Evolutionary conservation across 345 rosid genomes (phyloP), one percentile per base, ranked within the genome.

Genomic region (Ailanthus altissimus): DNA sequence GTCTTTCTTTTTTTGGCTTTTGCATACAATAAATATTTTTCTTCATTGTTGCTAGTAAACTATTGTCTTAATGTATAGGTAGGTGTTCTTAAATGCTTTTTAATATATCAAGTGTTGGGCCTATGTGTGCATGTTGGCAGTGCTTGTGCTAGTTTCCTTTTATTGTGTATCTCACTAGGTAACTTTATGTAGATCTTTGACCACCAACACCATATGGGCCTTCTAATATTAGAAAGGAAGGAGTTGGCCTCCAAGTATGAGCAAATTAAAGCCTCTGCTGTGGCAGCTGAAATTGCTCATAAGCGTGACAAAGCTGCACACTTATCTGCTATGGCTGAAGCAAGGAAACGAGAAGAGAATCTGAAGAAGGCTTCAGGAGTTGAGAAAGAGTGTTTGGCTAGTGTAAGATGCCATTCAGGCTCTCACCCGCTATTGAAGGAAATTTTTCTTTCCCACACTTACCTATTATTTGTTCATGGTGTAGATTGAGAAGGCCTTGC

Each of bases 191-290:
- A 95, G 99, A 84, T 92, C 70, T 92, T 84, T 89, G 98, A 93
- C 70, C 90, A 90, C 81, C 98, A 90, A 84, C 97, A 96, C 83
- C 95, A 91, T 60, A 93, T 96, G 98, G 98, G 98, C 69, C 94
- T 96, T 80, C 88, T 96, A 60, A 75, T 92, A 60, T 53, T 92
- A 89, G 98, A 92, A 77, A 91, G 85, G 63, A 90, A 93, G 77
- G 90, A 96, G 80, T 76, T 90, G 73, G 53, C 79, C 62, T 77
- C 89, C 26, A 90, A 86, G 71, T 82, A 85, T 9, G 98, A 94
- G 78, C 91, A 90, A 78, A 72, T 87, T 78, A 90, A 89, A 74
- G 84, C 92, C 15, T 86, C 97, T 77, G 85, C 87, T 15, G 97
- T 91, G 78, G 86, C 91, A 70, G 85, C 88, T 38, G 97, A 90